Evolutionary conservation across 2,329 filamentous ascomycete species (phyloP).

Genomic region (Parafenestella ontariensis): DNA sequence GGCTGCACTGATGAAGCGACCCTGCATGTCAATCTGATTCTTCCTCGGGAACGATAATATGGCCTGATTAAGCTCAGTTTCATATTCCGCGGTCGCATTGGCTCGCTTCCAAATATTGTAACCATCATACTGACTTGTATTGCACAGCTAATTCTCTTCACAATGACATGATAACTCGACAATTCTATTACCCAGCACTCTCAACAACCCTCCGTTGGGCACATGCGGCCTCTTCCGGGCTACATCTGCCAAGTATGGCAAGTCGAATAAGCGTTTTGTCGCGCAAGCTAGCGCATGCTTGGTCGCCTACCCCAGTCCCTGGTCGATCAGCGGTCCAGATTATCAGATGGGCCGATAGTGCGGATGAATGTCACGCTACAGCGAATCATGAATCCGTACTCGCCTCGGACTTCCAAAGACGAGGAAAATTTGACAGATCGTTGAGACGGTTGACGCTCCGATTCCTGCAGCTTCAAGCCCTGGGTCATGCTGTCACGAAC

Average conservation of each 20-base stretch:
- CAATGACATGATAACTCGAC: neutral
- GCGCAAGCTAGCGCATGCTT: slow-evolving; percentile 21
- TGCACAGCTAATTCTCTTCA: neutral
- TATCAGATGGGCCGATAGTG: slow-evolving; percentile 41
- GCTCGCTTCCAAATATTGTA: neutral
- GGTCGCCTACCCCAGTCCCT: slow-evolving; percentile 22
- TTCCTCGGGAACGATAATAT: neutral
- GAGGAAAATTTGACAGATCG: slow-evolving; percentile 1
- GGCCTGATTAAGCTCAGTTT: slow-evolving; percentile 10
- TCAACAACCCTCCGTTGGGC: neutral
- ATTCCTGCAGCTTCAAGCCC: slow-evolving; percentile 4
- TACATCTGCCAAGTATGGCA: slow-evolving; percentile 30
- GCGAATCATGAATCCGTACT: slow-evolving; percentile 14
- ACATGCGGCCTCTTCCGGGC: slow-evolving; percentile 5
- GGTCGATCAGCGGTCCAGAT: slow-evolving; percentile 30
- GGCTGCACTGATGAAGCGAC: slow-evolving; percentile 3
- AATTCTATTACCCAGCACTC: neutral
- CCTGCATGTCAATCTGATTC: slow-evolving; percentile 8
- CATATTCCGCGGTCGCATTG: neutral
- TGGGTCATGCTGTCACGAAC: slow-evolving; percentile 2
- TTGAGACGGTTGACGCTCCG: slow-evolving; percentile 3
- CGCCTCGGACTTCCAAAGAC: slow-evolving; percentile 2
- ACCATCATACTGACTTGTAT: neutral
- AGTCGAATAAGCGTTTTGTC: slow-evolving; percentile 26
- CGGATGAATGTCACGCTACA: slow-evolving; percentile 13